Evolutionary conservation across 129 eudicot species (phyloP), one percentile per base, ranked within the genome.

Genomic region (Centrapalus pauciflorus): DNA sequence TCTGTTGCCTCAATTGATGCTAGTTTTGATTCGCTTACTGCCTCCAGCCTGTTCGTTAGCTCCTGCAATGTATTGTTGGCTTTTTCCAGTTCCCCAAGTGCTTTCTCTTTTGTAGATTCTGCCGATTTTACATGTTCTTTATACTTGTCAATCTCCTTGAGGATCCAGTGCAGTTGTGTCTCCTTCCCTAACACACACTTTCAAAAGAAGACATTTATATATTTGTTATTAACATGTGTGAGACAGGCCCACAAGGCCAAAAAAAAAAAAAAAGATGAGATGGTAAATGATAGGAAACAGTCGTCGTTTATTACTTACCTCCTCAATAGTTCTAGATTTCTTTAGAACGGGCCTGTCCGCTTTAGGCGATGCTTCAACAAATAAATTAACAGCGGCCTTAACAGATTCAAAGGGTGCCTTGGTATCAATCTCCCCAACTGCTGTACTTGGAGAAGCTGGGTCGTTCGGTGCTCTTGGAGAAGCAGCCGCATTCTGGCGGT

Each of bases 381-480:
- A 89, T 33, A 94, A 64, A 67, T 77, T 82, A 32, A 84, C 88
- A 19, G 99, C 97, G 27, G 97, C 97, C 79, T 72, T 86, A 54
- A 94, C 97, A 29, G 99, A 94, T 73, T 81, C 85, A 54, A 86
- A 86, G 2, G 99, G 99, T 5, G 97, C 80, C 43, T 76, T 67
- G 13, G 94, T 94, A 51, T 86, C 99, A 4, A 86, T 84, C 71
- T 89, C 98, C 30, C 91, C 88, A 7, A 86, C 81, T 3, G 74
- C 61, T 23, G 77, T 51, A 7, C 61, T 58, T 2, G 95, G 86
- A 63, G 93, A 84, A 9, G 67, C 51, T 17, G 57, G 58, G 8
- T 27, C 41, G 7, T 21, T 43, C 25, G 51, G 71, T 32, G 64
- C 61, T 66, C 62, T 54, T 61, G 77, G 77, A 24, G 90, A 73